A percentile compares a stretch with the other conserved stretches of the same genome.
phyloP scores from a whole-genome alignment of 2,329 filamentous ascomycete species.

The Parafenestella ontariensis region DNA sequence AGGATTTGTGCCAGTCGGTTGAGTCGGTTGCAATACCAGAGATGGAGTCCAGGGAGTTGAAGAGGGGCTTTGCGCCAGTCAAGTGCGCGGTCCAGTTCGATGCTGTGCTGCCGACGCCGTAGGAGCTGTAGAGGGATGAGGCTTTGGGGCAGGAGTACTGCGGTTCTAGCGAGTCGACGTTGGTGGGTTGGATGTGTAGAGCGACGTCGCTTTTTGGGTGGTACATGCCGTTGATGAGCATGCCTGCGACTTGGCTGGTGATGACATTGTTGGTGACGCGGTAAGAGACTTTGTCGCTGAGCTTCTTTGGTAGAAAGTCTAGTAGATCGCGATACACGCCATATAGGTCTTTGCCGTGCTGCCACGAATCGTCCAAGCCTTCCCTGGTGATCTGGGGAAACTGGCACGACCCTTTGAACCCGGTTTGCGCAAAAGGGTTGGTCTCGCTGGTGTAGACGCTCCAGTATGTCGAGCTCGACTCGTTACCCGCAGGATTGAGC shows the following conservation, averaged over 20 bases:
- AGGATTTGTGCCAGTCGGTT: constrained; percentile 70
- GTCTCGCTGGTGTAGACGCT: constrained; percentile 64
- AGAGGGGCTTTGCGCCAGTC: constrained; percentile 62
- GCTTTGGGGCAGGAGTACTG: constrained; percentile 70
- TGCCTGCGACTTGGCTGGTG: constrained; percentile 79
- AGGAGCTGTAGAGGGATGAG: constrained; percentile 51
- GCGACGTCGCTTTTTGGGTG: constrained; percentile 32
- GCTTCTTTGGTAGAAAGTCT: constrained; percentile 66
- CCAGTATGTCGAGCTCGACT: constrained; percentile 69
- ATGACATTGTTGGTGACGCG: constrained; percentile 84
- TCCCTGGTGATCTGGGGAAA: constrained; percentile 80
- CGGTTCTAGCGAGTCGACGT: constrained; percentile 76
- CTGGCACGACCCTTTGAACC: constrained; percentile 76
- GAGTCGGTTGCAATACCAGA: constrained; percentile 68
- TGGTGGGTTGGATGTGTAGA: constrained; percentile 58
- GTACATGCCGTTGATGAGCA: constrained; percentile 74
- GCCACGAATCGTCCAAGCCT: constrained; percentile 76
- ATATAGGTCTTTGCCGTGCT: constrained; percentile 78
- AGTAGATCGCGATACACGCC: constrained; percentile 77
- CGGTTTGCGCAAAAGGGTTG: constrained; percentile 71
- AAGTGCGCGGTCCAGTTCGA: constrained; percentile 71
- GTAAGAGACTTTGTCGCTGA: constrained; percentile 61
- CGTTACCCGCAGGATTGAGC: constrained; percentile 54
- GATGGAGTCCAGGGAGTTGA: constrained; percentile 67
- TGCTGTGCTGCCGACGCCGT: constrained; percentile 53